These are phyloP conservation scores for Aspergillus sp. DNA, from an alignment of 2,329 filamentous ascomycete species.

Conservation along the genomic window DNA sequence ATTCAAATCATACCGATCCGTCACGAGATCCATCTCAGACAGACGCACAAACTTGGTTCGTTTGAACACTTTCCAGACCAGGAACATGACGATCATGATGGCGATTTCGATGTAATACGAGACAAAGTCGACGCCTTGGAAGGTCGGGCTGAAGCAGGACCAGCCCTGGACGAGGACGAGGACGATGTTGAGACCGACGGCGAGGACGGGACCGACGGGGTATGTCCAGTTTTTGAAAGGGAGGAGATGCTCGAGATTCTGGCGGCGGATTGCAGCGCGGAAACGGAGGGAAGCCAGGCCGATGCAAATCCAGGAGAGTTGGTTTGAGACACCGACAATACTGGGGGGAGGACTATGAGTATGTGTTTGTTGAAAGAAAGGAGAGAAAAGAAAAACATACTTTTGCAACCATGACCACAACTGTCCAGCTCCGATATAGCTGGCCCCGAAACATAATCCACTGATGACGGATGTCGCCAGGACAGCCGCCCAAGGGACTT, in stretches of 20 bases:
- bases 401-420: slow-evolving; percentile 65
- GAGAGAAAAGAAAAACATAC: slow-evolving; percentile 26
- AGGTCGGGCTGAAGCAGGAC: slow-evolving; percentile 54
- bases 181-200: slow-evolving; percentile 54
- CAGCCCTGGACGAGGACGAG: slow-evolving; percentile 61
- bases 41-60: slow-evolving; percentile 41
- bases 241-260: slow-evolving; percentile 58
- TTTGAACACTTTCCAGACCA: slow-evolving; percentile 53
- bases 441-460: slow-evolving; percentile 60
- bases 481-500: slow-evolving; percentile 52
- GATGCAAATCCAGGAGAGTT: slow-evolving; percentile 61
- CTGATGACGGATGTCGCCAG: slow-evolving; percentile 51
- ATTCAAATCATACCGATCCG: slow-evolving; percentile 36
- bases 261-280: slow-evolving; percentile 51
- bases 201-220: slow-evolving; percentile 55
- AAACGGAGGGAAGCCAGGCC: slow-evolving; percentile 63
- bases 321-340: slow-evolving; percentile 64
- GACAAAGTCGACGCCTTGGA: slow-evolving; percentile 57
- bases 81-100: slow-evolving; percentile 52
- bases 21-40: slow-evolving; percentile 49
- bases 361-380: neutral
- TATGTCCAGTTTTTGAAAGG: slow-evolving; percentile 66
- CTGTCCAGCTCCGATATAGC: slow-evolving; percentile 61
- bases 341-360: slow-evolving; percentile 20
- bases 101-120: slow-evolving; percentile 61